Percentiles rank a stretch among this genome's conserved stretches.
phyloP scores from a whole-genome alignment of 495 filamentous ascomycete genomes.

The Trichoderma orchidacearum region DNA sequence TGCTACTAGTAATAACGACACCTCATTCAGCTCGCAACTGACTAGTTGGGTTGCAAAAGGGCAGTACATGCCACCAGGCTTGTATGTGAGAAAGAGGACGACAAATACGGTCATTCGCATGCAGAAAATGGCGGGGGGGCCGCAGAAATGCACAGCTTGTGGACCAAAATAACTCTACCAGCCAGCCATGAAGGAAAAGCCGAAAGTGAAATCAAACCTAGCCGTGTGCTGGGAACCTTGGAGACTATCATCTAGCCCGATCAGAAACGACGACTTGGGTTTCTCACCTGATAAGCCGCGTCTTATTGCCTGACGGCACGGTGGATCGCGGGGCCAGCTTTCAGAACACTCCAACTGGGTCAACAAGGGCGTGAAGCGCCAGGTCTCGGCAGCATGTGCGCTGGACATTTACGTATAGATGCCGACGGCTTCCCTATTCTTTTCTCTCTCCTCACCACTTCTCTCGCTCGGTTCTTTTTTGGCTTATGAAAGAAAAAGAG shows the following conservation, averaged over 20 bases:
- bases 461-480: no score
- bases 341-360: neutral
- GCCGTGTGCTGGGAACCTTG: no score
- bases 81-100: neutral
- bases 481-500: no score
- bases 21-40: neutral
- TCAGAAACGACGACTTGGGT: neutral
- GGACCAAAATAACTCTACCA: neutral
- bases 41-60: neutral
- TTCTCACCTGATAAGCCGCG: neutral
- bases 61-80: neutral
- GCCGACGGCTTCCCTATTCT: no score
- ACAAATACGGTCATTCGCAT: neutral
- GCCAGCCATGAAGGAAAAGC: neutral
- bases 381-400: no score
- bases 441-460: no score
- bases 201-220: neutral
- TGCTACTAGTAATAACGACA: neutral
- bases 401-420: no score
- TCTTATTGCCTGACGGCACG: neutral
- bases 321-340: neutral
- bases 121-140: neutral
- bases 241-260: neutral
- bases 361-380: no score
- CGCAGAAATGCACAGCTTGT: neutral